These are phyloP conservation scores for Encephalitozoon hellem DNA, from an alignment of 371 early-diverging fungal species.

Conservation along the genomic window DNA sequence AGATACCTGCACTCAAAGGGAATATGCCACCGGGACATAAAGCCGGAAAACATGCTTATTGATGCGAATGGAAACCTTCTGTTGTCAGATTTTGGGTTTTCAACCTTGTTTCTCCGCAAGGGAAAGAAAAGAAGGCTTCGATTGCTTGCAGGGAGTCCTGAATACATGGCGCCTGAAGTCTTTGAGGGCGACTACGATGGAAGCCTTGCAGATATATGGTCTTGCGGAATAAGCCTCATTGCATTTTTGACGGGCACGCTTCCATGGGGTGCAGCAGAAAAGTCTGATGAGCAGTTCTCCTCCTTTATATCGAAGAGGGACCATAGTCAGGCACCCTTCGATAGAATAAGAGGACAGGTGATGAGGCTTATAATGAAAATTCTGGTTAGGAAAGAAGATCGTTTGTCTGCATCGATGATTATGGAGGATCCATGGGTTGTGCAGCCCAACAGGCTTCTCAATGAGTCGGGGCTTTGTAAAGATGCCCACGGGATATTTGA, in stretches of 20 bases:
- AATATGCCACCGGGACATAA: conserved; percentile 64
- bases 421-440: conserved; percentile 35
- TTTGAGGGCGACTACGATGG: conserved; percentile 63
- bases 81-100: conserved; percentile 65
- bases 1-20: conserved; percentile 62
- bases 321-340: conserved; percentile 48
- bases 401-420: conserved; percentile 63
- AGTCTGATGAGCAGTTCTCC: conserved; percentile 63
- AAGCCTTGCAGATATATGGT: conserved; percentile 65
- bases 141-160: conserved; percentile 64
- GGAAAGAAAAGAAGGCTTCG: conserved; percentile 59
- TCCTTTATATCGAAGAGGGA: conserved; percentile 23
- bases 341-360: conserved; percentile 20
- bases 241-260: conserved; percentile 64
- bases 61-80: conserved; percentile 64
- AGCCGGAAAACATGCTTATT: conserved; percentile 68
- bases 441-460: conserved; percentile 21
- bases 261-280: conserved; percentile 66
- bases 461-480: conserved; percentile 29
- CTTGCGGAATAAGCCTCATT: conserved; percentile 64
- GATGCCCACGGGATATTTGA: neutral
- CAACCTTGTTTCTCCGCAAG: conserved; percentile 63
- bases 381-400: conserved; percentile 73
- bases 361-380: conserved; percentile 68
- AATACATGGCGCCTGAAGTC: conserved; percentile 67